These are phyloP conservation scores for Mucor racemosus DNA, from an alignment of 371 early-diverging fungal genomes.

Conservation along the genomic window DNA sequence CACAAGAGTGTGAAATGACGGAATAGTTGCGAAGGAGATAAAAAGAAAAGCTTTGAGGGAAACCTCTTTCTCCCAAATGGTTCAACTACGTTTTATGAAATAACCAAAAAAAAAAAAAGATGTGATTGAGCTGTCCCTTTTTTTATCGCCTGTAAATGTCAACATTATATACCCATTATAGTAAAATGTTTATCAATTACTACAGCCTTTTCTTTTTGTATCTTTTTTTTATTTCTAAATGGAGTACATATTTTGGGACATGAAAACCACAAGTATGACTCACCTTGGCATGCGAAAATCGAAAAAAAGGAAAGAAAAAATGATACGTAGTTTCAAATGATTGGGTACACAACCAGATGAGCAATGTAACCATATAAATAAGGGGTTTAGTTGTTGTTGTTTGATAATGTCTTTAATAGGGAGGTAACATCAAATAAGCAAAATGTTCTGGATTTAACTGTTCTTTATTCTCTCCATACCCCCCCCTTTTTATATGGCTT, in stretches of 20 bases:
- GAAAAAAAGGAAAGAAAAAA: constrained; percentile 1
- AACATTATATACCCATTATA: no score
- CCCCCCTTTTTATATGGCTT: background rate
- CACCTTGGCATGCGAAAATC: constrained; percentile 7
- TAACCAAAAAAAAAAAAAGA: background rate
- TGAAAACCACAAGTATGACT: background rate
- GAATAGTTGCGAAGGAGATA: constrained; percentile 4
- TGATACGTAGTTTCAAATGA: background rate
- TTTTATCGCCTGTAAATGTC: no score
- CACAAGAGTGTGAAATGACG: constrained; percentile 2
- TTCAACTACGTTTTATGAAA: background rate
- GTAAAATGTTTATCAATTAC: no score
- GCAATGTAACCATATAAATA: background rate
- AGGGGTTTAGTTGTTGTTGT: background rate
- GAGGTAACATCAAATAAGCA: background rate
- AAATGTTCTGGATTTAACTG: background rate
- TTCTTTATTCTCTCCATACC: background rate
- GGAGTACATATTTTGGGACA: constrained; percentile 4
- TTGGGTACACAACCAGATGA: constrained; percentile 11
- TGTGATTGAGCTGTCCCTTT: no score
- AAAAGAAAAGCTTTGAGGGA: background rate
- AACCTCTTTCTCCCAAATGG: constrained; percentile 1
- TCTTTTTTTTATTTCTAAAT: background rate
- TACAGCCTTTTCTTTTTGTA: no score
- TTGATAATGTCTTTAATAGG: background rate